Evolutionary conservation across 192 early-diverging fungal genomes (phyloP), one percentile per base, ranked within the genome.

Genomic region (Martensiomyces pterosporus): DNA sequence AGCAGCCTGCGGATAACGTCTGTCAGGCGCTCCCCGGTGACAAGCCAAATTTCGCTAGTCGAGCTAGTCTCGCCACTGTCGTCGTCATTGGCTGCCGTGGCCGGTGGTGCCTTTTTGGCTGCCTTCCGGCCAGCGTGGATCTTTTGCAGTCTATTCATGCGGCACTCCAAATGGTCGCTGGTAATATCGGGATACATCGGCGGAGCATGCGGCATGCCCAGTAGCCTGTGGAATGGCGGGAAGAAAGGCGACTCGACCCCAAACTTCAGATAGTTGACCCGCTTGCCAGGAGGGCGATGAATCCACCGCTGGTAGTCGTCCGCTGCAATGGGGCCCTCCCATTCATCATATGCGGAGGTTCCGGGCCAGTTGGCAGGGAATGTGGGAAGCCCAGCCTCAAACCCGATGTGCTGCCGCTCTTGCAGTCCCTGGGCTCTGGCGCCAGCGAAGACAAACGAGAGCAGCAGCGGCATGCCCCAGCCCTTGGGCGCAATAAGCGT

Each of bases 281-380:
- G 75, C 55, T 98, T 96, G 5, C 81, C 84, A 0, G 80, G 77
- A 7, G 95, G 95, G 15, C 75, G 84, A 13, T 83, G 64, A 12
- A 71, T 58, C 74, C 87, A 91, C 47, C 61, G 60, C 8, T 47
- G 62, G 49, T 77, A 44, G 21, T 59, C 64, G 15, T 55, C 69
- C 3, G 63, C 60, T 10, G 79, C 75, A 17, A 47, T 50, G 5
- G 60, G 49, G 0, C 41, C 61, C 4, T 77, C 68, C 62, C 71
- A 84, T 3, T 37, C 49, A 22, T 71, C 66, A 66, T 83, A 91
- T 5, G 88, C 82, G 16, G 45, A 17, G 3, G 88, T 91, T 21
- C 85, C 86, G 4, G 89, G 87, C 63, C 78, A 89, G 63, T 97
- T 89, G 41, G 86, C 82, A 12, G 96, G 93, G 55, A 91, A 95